phyloP scores from a whole-genome alignment of 495 filamentous ascomycete species.

The Baudoinia panamericana region DNA sequence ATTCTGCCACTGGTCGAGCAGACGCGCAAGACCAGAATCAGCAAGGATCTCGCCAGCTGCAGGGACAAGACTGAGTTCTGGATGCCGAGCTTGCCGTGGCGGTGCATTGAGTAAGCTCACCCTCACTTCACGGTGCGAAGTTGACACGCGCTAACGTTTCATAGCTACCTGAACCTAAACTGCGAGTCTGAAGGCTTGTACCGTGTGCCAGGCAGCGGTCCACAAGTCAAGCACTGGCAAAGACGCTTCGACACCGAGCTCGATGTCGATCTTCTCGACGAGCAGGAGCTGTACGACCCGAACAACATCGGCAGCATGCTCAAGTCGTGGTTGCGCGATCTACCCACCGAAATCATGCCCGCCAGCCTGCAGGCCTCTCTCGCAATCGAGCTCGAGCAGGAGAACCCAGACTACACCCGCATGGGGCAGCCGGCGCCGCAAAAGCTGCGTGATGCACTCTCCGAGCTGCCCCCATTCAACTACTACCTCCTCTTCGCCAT shows the following conservation, averaged over 20 bases:
- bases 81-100: conserved; percentile 88
- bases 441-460: conserved; percentile 74
- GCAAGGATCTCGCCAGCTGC: conserved; percentile 67
- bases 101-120: conserved; percentile 62
- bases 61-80: conserved; percentile 91
- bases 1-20: conserved; percentile 72
- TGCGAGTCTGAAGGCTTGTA: conserved; percentile 86
- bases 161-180: conserved; percentile 73
- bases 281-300: conserved; percentile 76
- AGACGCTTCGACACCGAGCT: conserved; percentile 68
- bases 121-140: neutral
- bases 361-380: conserved; percentile 65
- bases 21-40: conserved; percentile 73
- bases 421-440: conserved; percentile 66
- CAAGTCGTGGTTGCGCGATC: conserved; percentile 83
- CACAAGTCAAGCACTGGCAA: conserved; percentile 78
- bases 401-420: conserved; percentile 14
- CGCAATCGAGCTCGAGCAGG: conserved; percentile 48
- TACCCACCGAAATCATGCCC: conserved; percentile 84
- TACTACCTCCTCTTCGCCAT: conserved; percentile 94
- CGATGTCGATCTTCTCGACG: conserved; percentile 75
- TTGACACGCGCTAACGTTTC: conserved; percentile 5
- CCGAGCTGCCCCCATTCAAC: conserved; percentile 78
- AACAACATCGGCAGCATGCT: conserved; percentile 88
- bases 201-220: conserved; percentile 70